Percentiles rank a stretch among this genome's conserved stretches.
phyloP scores from a whole-genome alignment of 148 eudicot species.

The Oxyria digyna region DNA sequence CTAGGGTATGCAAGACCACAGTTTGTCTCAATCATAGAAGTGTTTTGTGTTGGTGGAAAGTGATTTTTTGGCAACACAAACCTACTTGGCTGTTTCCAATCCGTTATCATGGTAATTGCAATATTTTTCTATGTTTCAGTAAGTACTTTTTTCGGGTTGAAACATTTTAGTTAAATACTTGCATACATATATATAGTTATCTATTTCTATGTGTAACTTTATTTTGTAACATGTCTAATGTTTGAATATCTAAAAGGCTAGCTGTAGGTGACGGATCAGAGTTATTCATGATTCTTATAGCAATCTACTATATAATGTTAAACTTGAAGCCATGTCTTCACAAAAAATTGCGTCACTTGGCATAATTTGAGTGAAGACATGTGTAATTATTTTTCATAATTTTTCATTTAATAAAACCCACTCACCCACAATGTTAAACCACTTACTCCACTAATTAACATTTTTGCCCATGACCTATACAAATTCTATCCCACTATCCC shows the following conservation, averaged over 20 bases:
- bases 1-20: background rate
- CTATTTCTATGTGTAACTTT: background rate
- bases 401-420: too few relatives aligned
- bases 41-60: background rate
- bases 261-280: background rate
- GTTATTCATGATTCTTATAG: background rate
- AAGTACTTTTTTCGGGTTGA: too few relatives aligned
- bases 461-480: too few relatives aligned
- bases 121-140: background rate
- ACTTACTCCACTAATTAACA: too few relatives aligned
- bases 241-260: background rate
- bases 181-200: background rate
- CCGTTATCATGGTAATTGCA: constrained; percentile 3
- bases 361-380: too few relatives aligned
- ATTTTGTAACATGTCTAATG: background rate
- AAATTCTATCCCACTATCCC: too few relatives aligned
- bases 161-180: background rate
- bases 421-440: too few relatives aligned
- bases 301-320: too few relatives aligned
- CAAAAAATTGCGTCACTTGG: too few relatives aligned
- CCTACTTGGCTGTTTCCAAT: background rate
- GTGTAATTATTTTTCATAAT: too few relatives aligned
- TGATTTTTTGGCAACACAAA: background rate
- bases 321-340: too few relatives aligned
- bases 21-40: background rate